Evolutionary conservation across 2,329 filamentous ascomycete species (phyloP).

Genomic region (Boeremia exigua): DNA sequence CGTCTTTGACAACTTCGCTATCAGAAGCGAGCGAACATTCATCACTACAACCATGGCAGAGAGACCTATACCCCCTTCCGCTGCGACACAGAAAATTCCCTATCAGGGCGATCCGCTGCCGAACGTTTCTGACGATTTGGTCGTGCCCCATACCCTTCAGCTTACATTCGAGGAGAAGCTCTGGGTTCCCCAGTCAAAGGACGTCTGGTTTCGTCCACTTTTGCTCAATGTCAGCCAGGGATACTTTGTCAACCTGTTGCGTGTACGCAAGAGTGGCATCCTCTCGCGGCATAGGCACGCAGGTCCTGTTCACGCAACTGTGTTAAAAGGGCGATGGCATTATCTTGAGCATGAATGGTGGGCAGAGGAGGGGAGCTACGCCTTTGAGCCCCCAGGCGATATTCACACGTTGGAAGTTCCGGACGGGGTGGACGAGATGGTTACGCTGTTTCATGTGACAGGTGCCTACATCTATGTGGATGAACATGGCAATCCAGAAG

Average conservation of each 20-base stretch:
- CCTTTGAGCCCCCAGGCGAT: background rate
- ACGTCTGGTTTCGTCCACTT: background rate
- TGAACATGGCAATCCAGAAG: too few species aligned
- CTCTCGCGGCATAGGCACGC: background rate
- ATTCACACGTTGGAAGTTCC: background rate
- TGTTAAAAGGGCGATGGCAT: background rate
- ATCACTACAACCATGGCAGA: too few species aligned
- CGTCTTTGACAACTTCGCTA: too few species aligned
- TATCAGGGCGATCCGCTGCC: too few species aligned
- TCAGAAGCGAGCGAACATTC: too few species aligned
- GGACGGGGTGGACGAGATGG: background rate
- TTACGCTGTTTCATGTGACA: background rate
- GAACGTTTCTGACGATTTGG: too few species aligned
- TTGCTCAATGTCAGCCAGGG: background rate
- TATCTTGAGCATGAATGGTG: constrained; percentile 2
- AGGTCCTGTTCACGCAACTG: background rate
- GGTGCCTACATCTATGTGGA: constrained; percentile 1
- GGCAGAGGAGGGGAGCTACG: background rate
- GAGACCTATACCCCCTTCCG: too few species aligned
- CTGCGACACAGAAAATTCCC: too few species aligned
- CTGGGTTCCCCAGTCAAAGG: background rate
- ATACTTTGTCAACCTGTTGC: constrained; percentile 2
- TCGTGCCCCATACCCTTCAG: too few species aligned
- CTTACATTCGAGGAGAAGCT: background rate
- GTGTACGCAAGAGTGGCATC: background rate